Conservation (phyloP, 2,329 filamentous ascomycete genomes). For the Talaromyces pinophilus region DNA sequence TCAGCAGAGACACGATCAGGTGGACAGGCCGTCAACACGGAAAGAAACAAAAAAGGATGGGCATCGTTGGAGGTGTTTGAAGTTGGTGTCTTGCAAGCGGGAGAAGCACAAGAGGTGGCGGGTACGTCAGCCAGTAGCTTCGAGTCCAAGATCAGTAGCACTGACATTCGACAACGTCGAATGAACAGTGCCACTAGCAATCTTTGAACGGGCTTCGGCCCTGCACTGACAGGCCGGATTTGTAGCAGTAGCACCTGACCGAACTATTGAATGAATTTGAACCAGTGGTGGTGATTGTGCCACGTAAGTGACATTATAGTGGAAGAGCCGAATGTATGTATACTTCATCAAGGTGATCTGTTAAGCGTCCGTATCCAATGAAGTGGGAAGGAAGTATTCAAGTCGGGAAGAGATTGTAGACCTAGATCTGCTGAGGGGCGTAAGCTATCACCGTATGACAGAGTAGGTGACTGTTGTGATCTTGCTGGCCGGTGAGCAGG, state of each 20-base stretch:
- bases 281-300: constrained; percentile 21
- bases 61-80: constrained; percentile 75
- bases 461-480: neutral
- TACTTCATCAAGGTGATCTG: neutral
- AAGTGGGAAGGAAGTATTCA: neutral
- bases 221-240: neutral
- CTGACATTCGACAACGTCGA: constrained; percentile 67
- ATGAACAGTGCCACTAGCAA: constrained; percentile 40
- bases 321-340: constrained; percentile 7
- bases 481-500: neutral
- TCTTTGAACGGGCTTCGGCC: constrained; percentile 17
- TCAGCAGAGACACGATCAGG: constrained; percentile 85
- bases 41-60: constrained; percentile 75
- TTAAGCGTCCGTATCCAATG: constrained; percentile 14
- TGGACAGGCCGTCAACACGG: constrained; percentile 82
- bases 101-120: constrained; percentile 53
- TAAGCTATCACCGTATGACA: constrained; percentile 8
- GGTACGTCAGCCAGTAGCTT: constrained; percentile 60
- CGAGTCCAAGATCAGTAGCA: constrained; percentile 86
- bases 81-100: constrained; percentile 80
- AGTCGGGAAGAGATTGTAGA: neutral
- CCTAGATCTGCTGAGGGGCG: neutral
- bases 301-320: constrained; percentile 18
- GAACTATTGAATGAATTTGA: neutral
- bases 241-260: constrained; percentile 1